These are phyloP conservation scores for Apiotrichum veenhuisii DNA, from an alignment of 1,284 basidiomycete genomes.

Conservation along the genomic window DNA sequence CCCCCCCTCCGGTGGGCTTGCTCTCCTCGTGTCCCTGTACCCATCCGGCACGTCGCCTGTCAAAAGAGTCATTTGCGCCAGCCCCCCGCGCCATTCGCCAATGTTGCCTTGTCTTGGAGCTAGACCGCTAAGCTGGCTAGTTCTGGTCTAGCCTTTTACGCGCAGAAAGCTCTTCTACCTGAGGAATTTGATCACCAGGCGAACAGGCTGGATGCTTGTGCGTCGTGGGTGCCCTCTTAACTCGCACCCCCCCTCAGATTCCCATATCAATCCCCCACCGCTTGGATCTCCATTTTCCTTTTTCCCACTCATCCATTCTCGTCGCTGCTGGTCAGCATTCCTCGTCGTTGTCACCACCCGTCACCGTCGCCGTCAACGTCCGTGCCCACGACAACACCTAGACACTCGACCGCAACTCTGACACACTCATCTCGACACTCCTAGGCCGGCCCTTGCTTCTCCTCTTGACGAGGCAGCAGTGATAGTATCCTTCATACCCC, in stretches of 20 bases:
- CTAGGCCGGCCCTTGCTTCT: constrained; percentile 2
- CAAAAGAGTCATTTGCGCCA: too few species aligned
- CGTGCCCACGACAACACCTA: not conserved
- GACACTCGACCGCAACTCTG: not conserved
- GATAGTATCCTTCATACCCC: not conserved
- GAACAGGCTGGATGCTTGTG: too few species aligned
- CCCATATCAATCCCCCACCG: constrained; percentile 6
- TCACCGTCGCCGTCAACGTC: not conserved
- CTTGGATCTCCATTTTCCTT: constrained; percentile 4
- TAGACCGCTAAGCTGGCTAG: too few species aligned
- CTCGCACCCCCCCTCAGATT: constrained; percentile 1
- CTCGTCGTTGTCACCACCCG: constrained; percentile 15
- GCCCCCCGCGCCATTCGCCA: too few species aligned
- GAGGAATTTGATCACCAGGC: too few species aligned
- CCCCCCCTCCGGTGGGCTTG: too few species aligned
- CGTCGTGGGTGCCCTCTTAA: too few species aligned
- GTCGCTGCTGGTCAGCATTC: constrained; percentile 39
- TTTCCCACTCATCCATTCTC: constrained; percentile 8
- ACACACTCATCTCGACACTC: not conserved
- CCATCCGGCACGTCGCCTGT: too few species aligned
- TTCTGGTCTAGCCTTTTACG: too few species aligned
- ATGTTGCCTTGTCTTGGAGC: too few species aligned
- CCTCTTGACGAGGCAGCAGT: constrained; percentile 1
- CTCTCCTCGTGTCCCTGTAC: too few species aligned
- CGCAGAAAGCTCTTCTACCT: too few species aligned